Conservation (phyloP, 306 rosid species). For the Begonia fuchsioides region DNA sequence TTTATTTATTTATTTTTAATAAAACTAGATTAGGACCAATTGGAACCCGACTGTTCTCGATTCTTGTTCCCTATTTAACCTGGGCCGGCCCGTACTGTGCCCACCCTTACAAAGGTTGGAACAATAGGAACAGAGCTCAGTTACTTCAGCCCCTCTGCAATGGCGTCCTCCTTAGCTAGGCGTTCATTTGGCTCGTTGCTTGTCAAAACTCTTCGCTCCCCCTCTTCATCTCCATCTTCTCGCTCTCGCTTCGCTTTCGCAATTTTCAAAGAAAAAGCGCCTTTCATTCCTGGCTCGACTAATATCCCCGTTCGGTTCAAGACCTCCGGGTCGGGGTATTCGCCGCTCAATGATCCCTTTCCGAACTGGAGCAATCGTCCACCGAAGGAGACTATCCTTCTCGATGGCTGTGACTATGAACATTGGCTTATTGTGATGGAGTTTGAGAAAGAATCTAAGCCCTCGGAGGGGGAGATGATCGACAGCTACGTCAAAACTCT, state of each 20-base stretch:
- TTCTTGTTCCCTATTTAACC: too few relatives aligned
- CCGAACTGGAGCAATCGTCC: conserved; percentile 95
- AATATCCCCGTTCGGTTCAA: conserved; percentile 24
- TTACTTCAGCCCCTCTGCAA: conserved; percentile 6
- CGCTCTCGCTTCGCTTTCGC: conserved; percentile 30
- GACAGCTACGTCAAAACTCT: conserved; percentile 66
- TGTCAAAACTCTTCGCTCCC: conserved; percentile 14
- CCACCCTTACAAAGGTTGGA: too few relatives aligned
- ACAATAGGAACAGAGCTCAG: too few relatives aligned
- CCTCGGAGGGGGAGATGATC: conserved; percentile 76
- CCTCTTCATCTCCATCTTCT: conserved; percentile 19
- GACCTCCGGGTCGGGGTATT: conserved; percentile 60
- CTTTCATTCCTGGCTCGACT: conserved; percentile 10
- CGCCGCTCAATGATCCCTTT: conserved; percentile 62
- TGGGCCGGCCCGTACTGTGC: too few relatives aligned
- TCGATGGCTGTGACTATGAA: conserved; percentile 89
- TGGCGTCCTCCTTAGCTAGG: conserved; percentile 51
- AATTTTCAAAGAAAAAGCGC: conserved; percentile 22
- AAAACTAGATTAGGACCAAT: too few relatives aligned
- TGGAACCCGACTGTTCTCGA: too few relatives aligned
- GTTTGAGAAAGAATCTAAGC: conserved; percentile 47
- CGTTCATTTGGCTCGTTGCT: conserved; percentile 39
- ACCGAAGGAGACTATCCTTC: conserved; percentile 74
- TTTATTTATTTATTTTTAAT: too few relatives aligned
- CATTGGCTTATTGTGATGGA: conserved; percentile 91